Base-by-base conservation (phyloP, 176 grass and related monocot genomes). In the Juncus inflexus region DNA sequence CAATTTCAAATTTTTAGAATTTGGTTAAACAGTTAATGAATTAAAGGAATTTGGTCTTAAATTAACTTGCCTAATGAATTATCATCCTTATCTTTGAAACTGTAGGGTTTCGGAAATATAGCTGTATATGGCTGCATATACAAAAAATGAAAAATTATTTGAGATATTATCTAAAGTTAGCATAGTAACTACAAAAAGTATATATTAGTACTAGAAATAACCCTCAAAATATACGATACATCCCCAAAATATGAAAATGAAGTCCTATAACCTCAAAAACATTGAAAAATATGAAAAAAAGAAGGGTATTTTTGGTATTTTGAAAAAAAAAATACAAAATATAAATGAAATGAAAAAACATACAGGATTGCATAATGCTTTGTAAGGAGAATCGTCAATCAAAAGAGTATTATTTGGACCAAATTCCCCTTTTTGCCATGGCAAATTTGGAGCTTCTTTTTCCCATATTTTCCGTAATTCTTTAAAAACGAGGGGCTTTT, bases 351-450 rank as follows among this genome's bases (percentile, higher is more conserved):
- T 62, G 42, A 61, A 74, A 40, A 2, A 61, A 28, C 70, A 65
- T 92, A 92, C 89, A 45, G 84, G 89, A 79, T 92, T 92, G 47
- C 78, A 77, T n/a, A 92, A 76, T 70, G 89, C 84, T 82, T 92
- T 92, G 78, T 92, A 87, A 71, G 89, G 89, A 72, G 89, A 92
- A 79, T 92, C 89, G 40, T 92, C 89, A 63, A 92, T 75, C 72
- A 92, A 85, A 73, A 94, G 63, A 39, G 90, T 94, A 79, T 94
- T 94, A 13, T 70, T 85, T 54, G 84, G 76, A 58, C 81, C 74
- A 72, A 77, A 94, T 28, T 74, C 66, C 49, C 90, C 90, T 35
- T 72, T 55, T 69, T 77, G 67, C 90, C 90, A 94, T 42, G 90
- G 90, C 68, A 94, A 86, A 78, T 79, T 81, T 73, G 71, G 81